A percentile compares a stretch with the other conserved stretches of the same genome.
Evolutionary conservation across 805 yeast genomes (phyloP).

Genomic region (Monosporozyma yasuniensis): DNA sequence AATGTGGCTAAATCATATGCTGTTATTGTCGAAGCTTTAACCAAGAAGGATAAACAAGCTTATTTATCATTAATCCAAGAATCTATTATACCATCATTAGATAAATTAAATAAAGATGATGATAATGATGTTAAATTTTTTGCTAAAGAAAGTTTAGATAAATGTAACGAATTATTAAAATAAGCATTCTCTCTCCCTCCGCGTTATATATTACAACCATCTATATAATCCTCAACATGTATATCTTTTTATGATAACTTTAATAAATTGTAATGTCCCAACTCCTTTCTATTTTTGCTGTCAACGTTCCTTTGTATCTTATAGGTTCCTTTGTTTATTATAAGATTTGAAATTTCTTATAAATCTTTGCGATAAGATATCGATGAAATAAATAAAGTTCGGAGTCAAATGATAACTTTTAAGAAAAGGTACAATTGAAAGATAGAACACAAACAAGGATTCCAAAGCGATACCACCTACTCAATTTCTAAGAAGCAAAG

Average conservation of each 20-base stretch:
- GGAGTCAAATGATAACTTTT: too few species aligned
- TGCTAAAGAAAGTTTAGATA: constrained; percentile 55
- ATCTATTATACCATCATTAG: constrained; percentile 56
- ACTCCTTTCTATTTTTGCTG: neutral
- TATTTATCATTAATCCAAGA: constrained; percentile 34
- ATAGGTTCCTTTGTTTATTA: neutral
- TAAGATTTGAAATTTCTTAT: neutral
- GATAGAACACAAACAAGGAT: too few species aligned
- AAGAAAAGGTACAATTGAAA: too few species aligned
- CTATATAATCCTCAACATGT: neutral
- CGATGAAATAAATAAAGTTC: too few species aligned
- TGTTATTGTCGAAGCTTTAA: constrained; percentile 47
- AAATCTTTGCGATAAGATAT: neutral
- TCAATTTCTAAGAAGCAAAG: too few species aligned
- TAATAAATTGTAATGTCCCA: neutral
- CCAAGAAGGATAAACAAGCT: constrained; percentile 22
- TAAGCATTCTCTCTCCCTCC: neutral
- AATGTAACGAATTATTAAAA: constrained; percentile 12
- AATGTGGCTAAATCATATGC: constrained; percentile 84
- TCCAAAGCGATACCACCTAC: too few species aligned
- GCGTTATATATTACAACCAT: too few species aligned
- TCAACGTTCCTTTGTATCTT: neutral
- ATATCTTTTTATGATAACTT: neutral
- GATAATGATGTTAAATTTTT: constrained; percentile 88
- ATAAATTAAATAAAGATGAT: constrained; percentile 54